phyloP scores from a whole-genome alignment of 2,329 filamentous ascomycete genomes.

The Xylariaceae sp. region DNA sequence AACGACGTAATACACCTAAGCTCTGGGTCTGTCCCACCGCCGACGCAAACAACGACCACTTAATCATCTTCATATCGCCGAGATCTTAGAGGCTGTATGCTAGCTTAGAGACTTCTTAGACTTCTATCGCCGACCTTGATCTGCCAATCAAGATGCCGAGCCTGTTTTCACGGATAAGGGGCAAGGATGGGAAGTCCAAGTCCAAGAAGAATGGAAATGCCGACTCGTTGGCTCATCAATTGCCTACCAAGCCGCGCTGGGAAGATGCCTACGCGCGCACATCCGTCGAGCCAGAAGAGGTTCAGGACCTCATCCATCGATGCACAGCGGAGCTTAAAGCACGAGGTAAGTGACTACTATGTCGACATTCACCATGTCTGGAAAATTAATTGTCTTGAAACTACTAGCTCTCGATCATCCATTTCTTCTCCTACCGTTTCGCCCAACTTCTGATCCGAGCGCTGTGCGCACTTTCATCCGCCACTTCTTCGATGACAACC shows the following conservation, averaged over 20 bases:
- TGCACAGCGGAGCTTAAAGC: slow-evolving; percentile 94
- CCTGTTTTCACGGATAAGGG: slow-evolving; percentile 72
- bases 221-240: slow-evolving; percentile 56
- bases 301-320: slow-evolving; percentile 82
- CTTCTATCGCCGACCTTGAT: slow-evolving; percentile 10
- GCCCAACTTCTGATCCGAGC: slow-evolving; percentile 89
- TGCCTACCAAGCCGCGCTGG: slow-evolving; percentile 77
- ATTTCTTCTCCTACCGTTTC: slow-evolving; percentile 92
- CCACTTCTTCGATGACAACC: slow-evolving; percentile 82
- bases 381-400: too few relatives aligned
- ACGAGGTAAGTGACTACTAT: slow-evolving; percentile 68
- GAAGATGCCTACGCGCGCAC: slow-evolving; percentile 86
- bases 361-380: too few relatives aligned
- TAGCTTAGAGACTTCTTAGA: slow-evolving; percentile 23
- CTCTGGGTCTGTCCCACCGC: neutral
- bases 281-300: slow-evolving; percentile 85
- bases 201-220: slow-evolving; percentile 69
- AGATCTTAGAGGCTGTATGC: slow-evolving; percentile 24
- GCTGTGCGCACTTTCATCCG: slow-evolving; percentile 91
- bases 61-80: slow-evolving; percentile 22
- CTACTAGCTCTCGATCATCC: slow-evolving; percentile 80
- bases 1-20: slow-evolving; percentile 29
- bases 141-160: slow-evolving; percentile 57
- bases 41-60: slow-evolving; percentile 2
- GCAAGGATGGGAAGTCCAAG: slow-evolving; percentile 71